Conservation (phyloP, 345 rosid genomes). For the Populus euphratica region DNA sequence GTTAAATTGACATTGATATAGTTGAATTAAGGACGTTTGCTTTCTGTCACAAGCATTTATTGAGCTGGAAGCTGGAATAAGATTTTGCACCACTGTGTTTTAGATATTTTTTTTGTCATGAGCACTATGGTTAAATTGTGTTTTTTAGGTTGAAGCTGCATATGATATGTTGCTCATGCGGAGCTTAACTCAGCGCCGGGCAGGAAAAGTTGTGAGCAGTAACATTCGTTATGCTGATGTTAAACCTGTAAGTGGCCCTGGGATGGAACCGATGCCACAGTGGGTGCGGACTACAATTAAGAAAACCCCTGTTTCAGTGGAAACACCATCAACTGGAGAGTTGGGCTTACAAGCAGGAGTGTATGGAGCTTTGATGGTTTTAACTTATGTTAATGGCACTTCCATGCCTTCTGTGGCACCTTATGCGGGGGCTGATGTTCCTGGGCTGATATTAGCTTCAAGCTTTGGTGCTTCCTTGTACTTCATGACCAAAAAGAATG, state of each 20-base stretch:
- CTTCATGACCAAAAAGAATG: conserved; percentile 78
- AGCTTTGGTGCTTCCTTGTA: conserved; percentile 93
- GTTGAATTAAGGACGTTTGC: background rate
- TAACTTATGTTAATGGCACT: conserved; percentile 74
- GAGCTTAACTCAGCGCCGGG: conserved; percentile 82
- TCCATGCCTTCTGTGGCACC: conserved; percentile 45
- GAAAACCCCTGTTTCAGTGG: conserved; percentile 60
- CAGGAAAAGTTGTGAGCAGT: conserved; percentile 77
- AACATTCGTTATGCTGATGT: conserved; percentile 89
- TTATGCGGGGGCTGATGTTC: conserved; percentile 74
- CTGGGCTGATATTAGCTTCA: conserved; percentile 68
- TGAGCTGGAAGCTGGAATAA: background rate
- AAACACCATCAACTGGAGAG: conserved; percentile 63
- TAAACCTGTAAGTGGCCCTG: conserved; percentile 48
- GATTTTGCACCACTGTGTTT: background rate
- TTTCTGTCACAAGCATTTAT: background rate
- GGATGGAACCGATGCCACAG: conserved; percentile 55
- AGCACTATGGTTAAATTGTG: conserved; percentile 6
- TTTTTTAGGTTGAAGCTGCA: conserved; percentile 80
- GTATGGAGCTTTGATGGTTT: conserved; percentile 81
- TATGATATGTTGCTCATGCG: conserved; percentile 96
- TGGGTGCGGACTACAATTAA: conserved; percentile 66
- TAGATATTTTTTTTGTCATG: background rate
- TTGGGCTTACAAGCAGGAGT: conserved; percentile 85
- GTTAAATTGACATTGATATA: background rate